Percentiles rank a stretch among this genome's conserved stretches.
Conservation (phyloP, 192 early-diverging fungal genomes). For the Coemansia sp. region DNA sequence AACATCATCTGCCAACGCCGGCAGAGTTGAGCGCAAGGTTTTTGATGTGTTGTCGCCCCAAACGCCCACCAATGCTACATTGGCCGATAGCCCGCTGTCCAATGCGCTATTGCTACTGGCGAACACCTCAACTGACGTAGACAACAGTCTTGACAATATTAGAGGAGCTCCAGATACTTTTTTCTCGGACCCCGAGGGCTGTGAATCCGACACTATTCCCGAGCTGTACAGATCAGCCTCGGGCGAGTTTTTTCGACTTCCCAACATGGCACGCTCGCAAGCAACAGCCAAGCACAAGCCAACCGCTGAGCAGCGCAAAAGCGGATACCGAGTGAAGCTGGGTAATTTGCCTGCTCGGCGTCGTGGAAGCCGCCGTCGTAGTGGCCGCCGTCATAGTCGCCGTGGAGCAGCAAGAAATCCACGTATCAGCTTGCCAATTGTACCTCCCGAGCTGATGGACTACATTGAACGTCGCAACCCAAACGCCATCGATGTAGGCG, state of each 20-base stretch:
- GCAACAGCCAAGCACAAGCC: slow-evolving; percentile 14
- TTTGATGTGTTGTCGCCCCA: neutral
- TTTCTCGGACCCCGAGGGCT: slow-evolving; percentile 12
- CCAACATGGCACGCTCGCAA: slow-evolving; percentile 31
- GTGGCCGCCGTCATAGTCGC: too few relatives aligned
- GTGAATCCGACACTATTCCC: slow-evolving; percentile 10
- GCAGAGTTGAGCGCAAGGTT: too few relatives aligned
- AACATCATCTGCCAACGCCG: neutral
- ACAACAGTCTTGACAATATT: neutral
- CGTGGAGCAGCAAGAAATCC: slow-evolving; percentile 13
- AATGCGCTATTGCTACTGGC: too few relatives aligned
- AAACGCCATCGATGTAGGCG: slow-evolving; percentile 25
- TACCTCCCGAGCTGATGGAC: slow-evolving; percentile 47
- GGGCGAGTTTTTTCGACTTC: slow-evolving; percentile 34
- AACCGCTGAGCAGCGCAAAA: slow-evolving; percentile 1
- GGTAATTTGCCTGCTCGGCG: neutral
- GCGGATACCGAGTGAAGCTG: neutral
- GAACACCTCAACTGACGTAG: neutral
- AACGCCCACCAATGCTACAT: neutral
- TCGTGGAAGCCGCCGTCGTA: slow-evolving; percentile 1
- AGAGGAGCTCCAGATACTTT: neutral
- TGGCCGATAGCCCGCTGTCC: neutral
- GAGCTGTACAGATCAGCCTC: slow-evolving; percentile 28
- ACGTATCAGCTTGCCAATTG: slow-evolving; percentile 41
- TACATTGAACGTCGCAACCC: slow-evolving; percentile 47